Base-by-base conservation (phyloP, 176 grass and related monocot species). In the Oryza coarctata region DNA sequence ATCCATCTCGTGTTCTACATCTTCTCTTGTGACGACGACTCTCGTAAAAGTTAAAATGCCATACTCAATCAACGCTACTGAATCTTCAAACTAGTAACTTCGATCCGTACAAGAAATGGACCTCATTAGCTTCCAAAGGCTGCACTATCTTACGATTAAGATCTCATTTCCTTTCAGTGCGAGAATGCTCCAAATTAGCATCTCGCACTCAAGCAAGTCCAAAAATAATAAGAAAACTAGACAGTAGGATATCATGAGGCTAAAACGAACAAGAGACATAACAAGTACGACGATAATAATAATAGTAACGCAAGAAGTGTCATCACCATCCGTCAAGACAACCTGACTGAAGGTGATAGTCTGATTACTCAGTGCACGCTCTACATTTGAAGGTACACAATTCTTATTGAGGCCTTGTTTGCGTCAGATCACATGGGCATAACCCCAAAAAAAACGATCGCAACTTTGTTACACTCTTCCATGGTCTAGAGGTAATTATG, bases 331-430 rank as follows among this genome's bases (percentile, higher is more conserved):
- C 30, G 3, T 63, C 10, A n/a, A n/a, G 47, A 80, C 68, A 52
- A 75, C 25, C 26, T 84, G 82, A 30, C 12, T 20, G 69, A 75
- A 80, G n/a, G 76, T 38, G 63, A 75, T 22, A 52, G 38, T 68
- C 75, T 62, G 76, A 85, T 44, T 80, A 28, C 67, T 79, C 43
- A 50, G 87, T 80, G 49, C 50, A 81, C 63, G 70, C 47, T 86
- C 85, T 47, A 81, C n/a, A 81, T 45, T 86, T 28, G 12, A 58
- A 67, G 61, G 84, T 68, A 39, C n/a, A 41, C 29, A 41, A 70
- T 75, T 55, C 50, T 55, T 75, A 68, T 23, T 30, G 12, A 50
- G 41, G 81, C 47, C 65, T 87, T 87, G 50, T 30, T 77, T 77
- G 31, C 66, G 63, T 44, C 66, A 11, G 55, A 27, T 26, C 2